These are phyloP conservation scores for Schoenoplectus triqueter DNA, from an alignment of 202 grass and related monocot genomes.

Conservation along the genomic window DNA sequence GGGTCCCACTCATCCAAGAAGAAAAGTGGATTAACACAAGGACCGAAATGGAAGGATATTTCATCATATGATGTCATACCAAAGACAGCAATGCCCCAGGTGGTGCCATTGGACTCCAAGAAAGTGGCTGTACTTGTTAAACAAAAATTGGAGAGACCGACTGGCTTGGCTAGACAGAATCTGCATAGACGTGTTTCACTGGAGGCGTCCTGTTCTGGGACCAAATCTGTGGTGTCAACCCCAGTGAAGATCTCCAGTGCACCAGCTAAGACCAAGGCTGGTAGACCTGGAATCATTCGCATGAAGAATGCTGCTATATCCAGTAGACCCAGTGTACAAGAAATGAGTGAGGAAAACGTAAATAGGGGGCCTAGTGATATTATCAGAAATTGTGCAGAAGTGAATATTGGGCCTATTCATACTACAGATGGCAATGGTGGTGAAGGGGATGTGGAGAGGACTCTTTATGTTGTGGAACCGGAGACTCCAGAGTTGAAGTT, in stretches of 20 bases:
- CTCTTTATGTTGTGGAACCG: constrained; percentile 43
- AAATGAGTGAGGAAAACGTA: constrained; percentile 19
- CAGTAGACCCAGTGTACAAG: constrained; percentile 22
- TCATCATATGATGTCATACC: constrained; percentile 47
- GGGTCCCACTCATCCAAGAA: constrained; percentile 49
- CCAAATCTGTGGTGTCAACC: constrained; percentile 34
- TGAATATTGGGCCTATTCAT: constrained; percentile 26
- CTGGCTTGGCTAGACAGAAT: constrained; percentile 42
- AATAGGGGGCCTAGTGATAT: not conserved
- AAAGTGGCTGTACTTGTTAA: constrained; percentile 34
- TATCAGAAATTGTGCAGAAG: constrained; percentile 33
- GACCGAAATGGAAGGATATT: constrained; percentile 48
- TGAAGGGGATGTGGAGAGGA: constrained; percentile 38
- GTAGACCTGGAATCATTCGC: constrained; percentile 24
- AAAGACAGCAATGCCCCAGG: constrained; percentile 31
- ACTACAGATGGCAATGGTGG: constrained; percentile 24
- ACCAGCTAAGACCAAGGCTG: constrained; percentile 6
- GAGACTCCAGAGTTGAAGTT: constrained; percentile 29
- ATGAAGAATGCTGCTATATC: constrained; percentile 26
- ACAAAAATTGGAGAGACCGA: constrained; percentile 46
- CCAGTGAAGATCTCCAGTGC: constrained; percentile 34
- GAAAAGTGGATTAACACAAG: constrained; percentile 38
- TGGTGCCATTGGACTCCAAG: constrained; percentile 42
- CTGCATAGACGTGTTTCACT: constrained; percentile 43
- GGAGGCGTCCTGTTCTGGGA: constrained; percentile 30